phyloP scores from a whole-genome alignment of 345 rosid species.

The Xanthoceras sorbifolium region DNA sequence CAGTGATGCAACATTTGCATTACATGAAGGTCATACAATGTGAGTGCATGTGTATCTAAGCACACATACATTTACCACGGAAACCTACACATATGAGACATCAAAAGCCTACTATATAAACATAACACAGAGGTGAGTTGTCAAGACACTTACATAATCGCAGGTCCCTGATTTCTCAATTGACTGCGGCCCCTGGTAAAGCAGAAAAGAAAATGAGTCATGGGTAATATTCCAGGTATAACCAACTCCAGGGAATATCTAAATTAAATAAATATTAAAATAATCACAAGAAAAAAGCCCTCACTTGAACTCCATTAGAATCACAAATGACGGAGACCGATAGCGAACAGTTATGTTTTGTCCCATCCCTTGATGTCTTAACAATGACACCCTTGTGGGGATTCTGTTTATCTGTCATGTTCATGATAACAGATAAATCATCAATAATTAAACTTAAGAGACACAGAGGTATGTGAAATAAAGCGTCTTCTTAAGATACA shows the following conservation, averaged over 20 bases:
- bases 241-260: conserved; percentile 16
- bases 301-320: conserved; percentile 62
- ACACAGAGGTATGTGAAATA: not conserved
- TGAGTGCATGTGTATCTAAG: not conserved
- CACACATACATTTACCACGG: not conserved
- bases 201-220: conserved; percentile 21
- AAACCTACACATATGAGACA: not conserved
- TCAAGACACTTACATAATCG: conserved; percentile 62
- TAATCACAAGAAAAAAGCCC: conserved; percentile 32
- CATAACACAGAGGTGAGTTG: conserved; percentile 17
- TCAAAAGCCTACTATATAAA: conserved; percentile 5
- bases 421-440: conserved; percentile 22
- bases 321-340: conserved; percentile 80
- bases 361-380: conserved; percentile 55
- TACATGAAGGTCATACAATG: conserved; percentile 1
- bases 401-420: conserved; percentile 59
- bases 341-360: conserved; percentile 64
- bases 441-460: conserved; percentile 24
- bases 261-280: conserved; percentile 15
- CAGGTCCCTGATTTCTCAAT: conserved; percentile 65
- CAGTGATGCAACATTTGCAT: conserved; percentile 7
- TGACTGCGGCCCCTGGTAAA: conserved; percentile 70
- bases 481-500: conserved; percentile 3
- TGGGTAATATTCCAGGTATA: conserved; percentile 19
- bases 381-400: conserved; percentile 81